Evolutionary conservation across 345 rosid species (phyloP).

Genomic region (Brassica juncea): DNA sequence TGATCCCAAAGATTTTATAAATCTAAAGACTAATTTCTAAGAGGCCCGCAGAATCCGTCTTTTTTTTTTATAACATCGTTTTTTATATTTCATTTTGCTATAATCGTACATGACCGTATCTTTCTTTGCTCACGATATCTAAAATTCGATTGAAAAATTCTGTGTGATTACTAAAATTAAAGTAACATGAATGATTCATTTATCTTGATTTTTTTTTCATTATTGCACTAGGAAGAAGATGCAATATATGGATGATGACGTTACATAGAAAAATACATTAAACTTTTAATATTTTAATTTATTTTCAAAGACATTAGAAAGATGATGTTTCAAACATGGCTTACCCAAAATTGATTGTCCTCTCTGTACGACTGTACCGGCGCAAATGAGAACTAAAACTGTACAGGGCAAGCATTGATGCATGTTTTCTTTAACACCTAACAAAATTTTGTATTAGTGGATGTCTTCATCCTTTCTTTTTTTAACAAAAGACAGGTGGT

Average conservation of each 20-base stretch:
- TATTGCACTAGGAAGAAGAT: constrained; percentile 1
- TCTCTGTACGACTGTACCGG: constrained; percentile 25
- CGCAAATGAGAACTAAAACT: no score
- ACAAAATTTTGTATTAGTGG: no score
- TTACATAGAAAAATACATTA: constrained; percentile 18
- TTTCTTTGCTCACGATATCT: constrained; percentile 19
- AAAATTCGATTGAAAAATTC: not conserved
- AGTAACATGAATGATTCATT: constrained; percentile 17
- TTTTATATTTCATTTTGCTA: not conserved
- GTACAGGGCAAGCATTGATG: no score
- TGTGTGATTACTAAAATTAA: not conserved
- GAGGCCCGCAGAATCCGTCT: no score
- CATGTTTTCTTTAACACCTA: no score
- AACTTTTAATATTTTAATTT: not conserved
- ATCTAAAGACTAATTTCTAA: no score
- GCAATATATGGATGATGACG: constrained; percentile 17
- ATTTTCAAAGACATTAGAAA: constrained; percentile 10
- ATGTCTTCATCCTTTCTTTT: no score
- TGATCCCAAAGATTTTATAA: no score
- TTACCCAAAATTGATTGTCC: constrained; percentile 24
- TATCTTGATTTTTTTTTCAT: not conserved
- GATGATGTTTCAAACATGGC: constrained; percentile 39
- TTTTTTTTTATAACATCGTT: not conserved
- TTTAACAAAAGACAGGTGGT: no score
- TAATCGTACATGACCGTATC: constrained; percentile 1